Base-by-base conservation (phyloP, 257 asterid species). In the Rauvolfia tetraphylla region DNA sequence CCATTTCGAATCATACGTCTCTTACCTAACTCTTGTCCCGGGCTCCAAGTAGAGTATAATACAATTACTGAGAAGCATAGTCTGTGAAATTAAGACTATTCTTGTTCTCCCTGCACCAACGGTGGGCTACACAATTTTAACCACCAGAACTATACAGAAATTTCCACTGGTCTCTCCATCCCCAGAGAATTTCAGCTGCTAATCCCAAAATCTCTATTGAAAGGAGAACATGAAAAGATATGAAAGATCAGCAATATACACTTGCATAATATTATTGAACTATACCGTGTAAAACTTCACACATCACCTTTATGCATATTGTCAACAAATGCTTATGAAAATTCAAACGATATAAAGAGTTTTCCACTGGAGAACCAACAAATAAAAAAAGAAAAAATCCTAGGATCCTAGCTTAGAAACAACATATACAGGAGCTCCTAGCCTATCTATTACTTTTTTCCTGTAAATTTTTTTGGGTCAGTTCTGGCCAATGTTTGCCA, bases 371-470 rank as follows among this genome's bases (percentile, higher is more conserved):
- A 17, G 23, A 7, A 29, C 48, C 48, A 44, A 11, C 27, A 22
- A 56, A 57, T 48, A 54, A 1, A 67, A 46, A 36, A 20, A 20
- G 14, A 38, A 75, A 15, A 23, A 63, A 44, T 33, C 33, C 49
- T 58, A 53, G n/a, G 22, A 5, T 1, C 70, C 27, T 63, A 27
- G 36, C 29, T 2, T 13, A 22, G 33, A 17, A 2, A 25, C 53
- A 7, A 33, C 7, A 69, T 77, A 56, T 77, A 77, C 80, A 77
- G 29, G 1, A 58, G 4, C 49, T 31, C 53, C 75, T 44, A 69
- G 20, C 29, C 48, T 58, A 41, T 17, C 57, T 59, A 8, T 18
- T 44, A 9, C 17, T 3, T 5, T 69, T 68, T 72, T 42, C 25
- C 33, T 78, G 42, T 46, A 13, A n/a, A 56, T 66, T 13, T 14